Percentiles rank a stretch among this genome's conserved stretches.
Conservation (phyloP, 2,329 filamentous ascomycete species). For the Talaromyces verruculosus region DNA sequence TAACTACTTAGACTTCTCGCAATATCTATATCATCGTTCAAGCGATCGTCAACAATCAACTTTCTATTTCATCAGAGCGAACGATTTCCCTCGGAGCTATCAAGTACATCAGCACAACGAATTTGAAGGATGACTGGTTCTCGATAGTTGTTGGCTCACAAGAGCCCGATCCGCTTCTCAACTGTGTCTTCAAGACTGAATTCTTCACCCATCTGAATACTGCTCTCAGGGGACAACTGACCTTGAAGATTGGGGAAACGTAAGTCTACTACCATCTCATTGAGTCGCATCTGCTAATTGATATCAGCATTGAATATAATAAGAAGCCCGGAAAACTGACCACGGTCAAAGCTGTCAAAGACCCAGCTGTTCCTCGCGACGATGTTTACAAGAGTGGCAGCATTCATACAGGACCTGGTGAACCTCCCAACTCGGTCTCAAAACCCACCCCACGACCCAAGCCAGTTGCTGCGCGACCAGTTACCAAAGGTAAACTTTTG, state of each 20-base stretch:
- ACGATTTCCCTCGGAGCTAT: conserved; percentile 82
- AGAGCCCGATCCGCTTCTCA: conserved; percentile 89
- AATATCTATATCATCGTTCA: conserved; percentile 90
- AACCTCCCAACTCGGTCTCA: conserved; percentile 78
- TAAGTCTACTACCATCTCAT: conserved; percentile 36
- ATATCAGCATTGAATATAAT: conserved; percentile 75
- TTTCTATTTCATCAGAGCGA: conserved; percentile 77
- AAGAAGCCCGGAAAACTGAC: conserved; percentile 96
- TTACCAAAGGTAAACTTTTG: conserved; percentile 90
- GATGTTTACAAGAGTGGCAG: conserved; percentile 94
- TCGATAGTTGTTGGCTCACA: conserved; percentile 87
- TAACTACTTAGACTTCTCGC: conserved; percentile 61
- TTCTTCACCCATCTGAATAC: conserved; percentile 89
- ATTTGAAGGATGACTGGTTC: conserved; percentile 92
- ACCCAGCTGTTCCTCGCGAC: conserved; percentile 67
- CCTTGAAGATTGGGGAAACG: conserved; percentile 75
- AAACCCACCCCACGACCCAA: conserved; percentile 84
- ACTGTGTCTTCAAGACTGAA: conserved; percentile 94
- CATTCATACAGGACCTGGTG: conserved; percentile 81
- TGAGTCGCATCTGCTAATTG: conserved; percentile 27
- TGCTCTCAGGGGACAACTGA: conserved; percentile 75
- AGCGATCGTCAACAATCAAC: conserved; percentile 74
- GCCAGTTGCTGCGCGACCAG: conserved; percentile 80
- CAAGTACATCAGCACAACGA: conserved; percentile 81
- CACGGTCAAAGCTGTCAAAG: conserved; percentile 84